Base-by-base conservation (phyloP, 139 green algal species). In the Penium margaritaceum region DNA sequence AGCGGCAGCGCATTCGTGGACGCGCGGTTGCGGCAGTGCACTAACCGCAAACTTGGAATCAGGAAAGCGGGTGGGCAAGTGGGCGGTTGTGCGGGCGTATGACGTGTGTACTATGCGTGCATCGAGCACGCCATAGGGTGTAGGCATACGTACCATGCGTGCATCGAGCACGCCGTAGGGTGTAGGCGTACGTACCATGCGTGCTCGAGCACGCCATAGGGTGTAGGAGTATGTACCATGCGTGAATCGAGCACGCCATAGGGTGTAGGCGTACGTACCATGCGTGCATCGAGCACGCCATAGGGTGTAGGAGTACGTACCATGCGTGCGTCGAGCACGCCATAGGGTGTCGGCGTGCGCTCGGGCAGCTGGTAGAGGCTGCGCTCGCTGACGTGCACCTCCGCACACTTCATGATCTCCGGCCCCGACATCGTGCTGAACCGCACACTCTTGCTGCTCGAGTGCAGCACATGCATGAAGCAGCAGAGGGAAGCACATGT, bases 351-450 rank as follows among this genome's bases (percentile, higher is more conserved):
- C 21, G 92, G 91, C 53, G 77, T 83, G 1, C 92, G 71, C 76
- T 97, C 85, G 0, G 91, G 88, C 88, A 95, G 91, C 80, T 92
- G 89, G 85, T 95, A 97, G 27, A 97, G 83, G 14, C 83, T 79
- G 1, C 89, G 77, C 67, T 97, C 90, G 63, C 88, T 92, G 0
- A 96, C 88, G 37, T 96, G 87, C 14, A 97, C 81, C 72, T 94
- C 90, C 2, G 86, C 84, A 1, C 75, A 85, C 38, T 89, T 87
- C 7, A 91, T 80, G 21, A 97, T 94, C 68, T 97, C 92, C 30
- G 85, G 67, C 1, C 87, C 76, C 0, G 82, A 89, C 87, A 95
- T 91, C 44, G 95, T 36, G 5, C 85, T 84, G 75, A 97, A 97
- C 24, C 72, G 69, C 35, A 97, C 91, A 32, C 72, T 79, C 21